Evolutionary conservation across 2,329 filamentous ascomycete species (phyloP), one percentile per base, ranked within the genome.

Genomic region (Chaetomium globosum): DNA sequence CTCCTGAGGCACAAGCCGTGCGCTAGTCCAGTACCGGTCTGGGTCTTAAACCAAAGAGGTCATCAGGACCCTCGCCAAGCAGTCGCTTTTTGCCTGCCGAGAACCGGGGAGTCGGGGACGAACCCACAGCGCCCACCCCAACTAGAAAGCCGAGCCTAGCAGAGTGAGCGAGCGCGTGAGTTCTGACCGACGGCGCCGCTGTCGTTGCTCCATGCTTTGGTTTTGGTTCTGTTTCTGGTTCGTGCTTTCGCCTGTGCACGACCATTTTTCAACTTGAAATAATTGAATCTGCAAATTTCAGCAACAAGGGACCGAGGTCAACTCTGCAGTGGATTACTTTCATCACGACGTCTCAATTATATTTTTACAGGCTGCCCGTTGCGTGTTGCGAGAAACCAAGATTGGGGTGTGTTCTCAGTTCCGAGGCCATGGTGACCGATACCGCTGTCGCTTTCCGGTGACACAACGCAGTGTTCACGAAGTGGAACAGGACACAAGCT

Each of bases 11-110:
- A 64, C 52, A 64, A 61, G 36, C 66, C 60, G 66, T 28, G 55
- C 63, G 63, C 66, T 67, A 67, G 53, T 61, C 53, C 36, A 26
- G 28, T 48, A 39, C 19, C 13, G 63, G 57, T 16, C 49, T 59
- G 46, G 52, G 28, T 6, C 33, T 49, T 36, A 48, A 31, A 51
- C 57, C 23, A 61, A 61, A 61, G 31, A 6, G 55, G 39, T 64
- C 61, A 63, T 43, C 53, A 26, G 61, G 52, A 36, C 52, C 30
- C 56, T 13, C 43, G 56, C 26, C 56, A 48, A 58, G 23, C 12
- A 28, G 12, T 23, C 13, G 21, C 26, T 8, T 26, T 19, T 28
- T 59, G 57, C 57, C 57, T 59, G 62, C 62, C 62, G 62, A 58
- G 61, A 58, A 52, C 61, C 61, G 54, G 54, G 54, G 31, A 53